Percentiles rank a stretch among this genome's conserved stretches.
phyloP scores from a whole-genome alignment of 78 protist species.

The Cavenderia fasciculata region DNA sequence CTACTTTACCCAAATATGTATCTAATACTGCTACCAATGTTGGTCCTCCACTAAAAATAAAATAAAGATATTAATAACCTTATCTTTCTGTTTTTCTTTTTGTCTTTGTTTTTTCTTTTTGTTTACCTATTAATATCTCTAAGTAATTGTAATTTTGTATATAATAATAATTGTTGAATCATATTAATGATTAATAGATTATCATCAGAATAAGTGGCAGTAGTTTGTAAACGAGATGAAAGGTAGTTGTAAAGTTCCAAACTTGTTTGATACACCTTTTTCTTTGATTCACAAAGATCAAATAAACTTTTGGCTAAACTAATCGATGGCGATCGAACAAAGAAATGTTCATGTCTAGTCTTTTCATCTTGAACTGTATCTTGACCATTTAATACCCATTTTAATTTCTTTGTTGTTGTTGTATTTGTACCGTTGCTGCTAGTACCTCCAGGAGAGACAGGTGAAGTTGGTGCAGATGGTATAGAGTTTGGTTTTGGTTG shows the following conservation, averaged over 20 bases:
- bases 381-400: constrained; percentile 29
- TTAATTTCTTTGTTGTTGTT: too few relatives aligned
- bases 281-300: constrained; percentile 64
- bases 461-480: background rate
- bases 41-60: constrained; percentile 74
- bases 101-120: too few relatives aligned
- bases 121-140: constrained; percentile 50
- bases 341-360: constrained; percentile 54
- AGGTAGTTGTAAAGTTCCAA: constrained; percentile 53
- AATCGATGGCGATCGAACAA: constrained; percentile 51
- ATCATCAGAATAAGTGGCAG: constrained; percentile 34
- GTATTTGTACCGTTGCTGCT: background rate
- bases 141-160: constrained; percentile 60
- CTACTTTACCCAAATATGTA: constrained; percentile 63
- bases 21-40: constrained; percentile 68
- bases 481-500: background rate
- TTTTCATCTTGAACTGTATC: constrained; percentile 47
- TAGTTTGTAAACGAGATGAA: constrained; percentile 24
- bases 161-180: constrained; percentile 65
- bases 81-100: too few relatives aligned
- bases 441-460: background rate
- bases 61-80: too few relatives aligned
- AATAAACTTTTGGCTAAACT: constrained; percentile 59
- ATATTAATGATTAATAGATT: constrained; percentile 48
- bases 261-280: constrained; percentile 19